Percentiles rank a stretch among this genome's conserved stretches.
phyloP scores from a whole-genome alignment of 2,329 filamentous ascomycete genomes.

The Juglanconis sp. region DNA sequence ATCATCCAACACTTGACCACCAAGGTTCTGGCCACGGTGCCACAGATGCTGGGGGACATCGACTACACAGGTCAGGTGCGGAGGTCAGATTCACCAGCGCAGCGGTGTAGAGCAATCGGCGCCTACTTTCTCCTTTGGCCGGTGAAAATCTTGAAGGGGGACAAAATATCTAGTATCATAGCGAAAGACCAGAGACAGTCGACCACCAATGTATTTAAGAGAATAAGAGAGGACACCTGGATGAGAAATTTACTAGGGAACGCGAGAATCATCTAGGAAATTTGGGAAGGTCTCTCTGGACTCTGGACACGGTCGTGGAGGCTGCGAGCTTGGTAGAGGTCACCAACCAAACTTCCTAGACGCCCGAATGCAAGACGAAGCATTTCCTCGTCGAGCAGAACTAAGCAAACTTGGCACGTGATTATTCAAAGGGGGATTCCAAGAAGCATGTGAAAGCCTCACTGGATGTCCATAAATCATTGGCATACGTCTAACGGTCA shows the following conservation, averaged over 20 bases:
- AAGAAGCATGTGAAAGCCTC: too few species aligned
- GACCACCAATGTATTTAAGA: conserved; percentile 30
- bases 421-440: too few species aligned
- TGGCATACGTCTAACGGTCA: too few species aligned
- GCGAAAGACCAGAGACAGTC: conserved; percentile 26
- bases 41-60: conserved; percentile 35
- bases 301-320: too few species aligned
- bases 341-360: too few species aligned
- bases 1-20: conserved; percentile 30
- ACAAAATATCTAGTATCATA: conserved; percentile 14
- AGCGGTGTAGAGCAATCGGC: conserved; percentile 31
- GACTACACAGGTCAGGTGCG: conserved; percentile 23
- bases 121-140: conserved; percentile 38
- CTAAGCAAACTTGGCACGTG: too few species aligned
- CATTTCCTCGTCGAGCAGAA: too few species aligned
- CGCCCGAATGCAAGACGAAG: too few species aligned
- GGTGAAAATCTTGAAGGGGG: conserved; percentile 32
- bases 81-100: conserved; percentile 17
- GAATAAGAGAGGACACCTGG: conserved; percentile 37
- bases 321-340: too few species aligned
- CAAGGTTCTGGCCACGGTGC: conserved; percentile 34
- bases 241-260: conserved; percentile 34
- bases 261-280: conserved; percentile 8
- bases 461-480: too few species aligned
- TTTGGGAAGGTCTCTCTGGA: too few species aligned